Base-by-base conservation (phyloP, 2,329 filamentous ascomycete species). In the Botrytis byssoidea region DNA sequence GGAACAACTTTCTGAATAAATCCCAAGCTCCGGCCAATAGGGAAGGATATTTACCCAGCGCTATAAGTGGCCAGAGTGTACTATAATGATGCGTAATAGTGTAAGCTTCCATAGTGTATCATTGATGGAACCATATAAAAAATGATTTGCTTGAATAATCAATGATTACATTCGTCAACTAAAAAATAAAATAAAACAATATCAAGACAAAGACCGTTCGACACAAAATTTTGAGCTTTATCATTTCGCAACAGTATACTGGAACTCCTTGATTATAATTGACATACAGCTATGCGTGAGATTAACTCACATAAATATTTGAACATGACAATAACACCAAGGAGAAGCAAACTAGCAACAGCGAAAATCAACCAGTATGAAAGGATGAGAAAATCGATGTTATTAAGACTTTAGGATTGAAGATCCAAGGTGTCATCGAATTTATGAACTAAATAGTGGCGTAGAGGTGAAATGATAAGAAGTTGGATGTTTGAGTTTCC, bases 1-100 rank as follows among this genome's bases (percentile, higher is more conserved):
- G 7, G 18, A 20, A 20, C 0, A 44, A 44, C 6, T 44, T 44
- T 7, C 18, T 44, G 7, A 44, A 44, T 20, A 44, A 8, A 44
- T 2, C 44, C 18, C 44, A 46, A 20, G 44, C 18, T 22, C 44
- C 44, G 20, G 44, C 22, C 44, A 46, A 46, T 6, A 8, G 7
- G 7, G 0, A 9, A 20, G 18, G 8, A 7, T 0, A 46, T 9
- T 20, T 9, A 9, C 5, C 3, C 18, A 46, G 7, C 7, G 3
- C 0, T 46, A 22, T 46, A 1, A 46, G 44, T 46, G 18, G 2
- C 18, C 7, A 7, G 7, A 46, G 18, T 46, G 3, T 46, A 1
- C 1, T 46, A 0, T 8, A 46, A 20, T 9, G 18, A 46, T 20
- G 0, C 20, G 1, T 46, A n/a, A n/a, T n/a, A 20, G 7, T 9